These are phyloP conservation scores for Fusarium sp. DNA, from an alignment of 2,329 filamentous ascomycete species.

Conservation along the genomic window DNA sequence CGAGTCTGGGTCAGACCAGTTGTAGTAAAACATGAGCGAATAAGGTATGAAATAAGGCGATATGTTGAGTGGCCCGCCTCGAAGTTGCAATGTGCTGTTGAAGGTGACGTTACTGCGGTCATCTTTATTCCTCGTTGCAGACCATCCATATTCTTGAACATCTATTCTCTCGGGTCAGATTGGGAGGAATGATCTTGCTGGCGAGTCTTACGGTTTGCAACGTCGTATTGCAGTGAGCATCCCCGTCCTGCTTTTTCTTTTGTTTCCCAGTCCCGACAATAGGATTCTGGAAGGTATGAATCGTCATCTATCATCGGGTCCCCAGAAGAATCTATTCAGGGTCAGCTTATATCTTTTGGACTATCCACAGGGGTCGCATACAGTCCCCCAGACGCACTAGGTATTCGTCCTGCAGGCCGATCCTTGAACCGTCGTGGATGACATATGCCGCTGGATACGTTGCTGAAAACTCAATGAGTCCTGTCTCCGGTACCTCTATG, in stretches of 20 bases:
- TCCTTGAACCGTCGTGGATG: slow-evolving; percentile 9
- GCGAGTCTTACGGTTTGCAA: neutral
- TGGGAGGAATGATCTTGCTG: neutral
- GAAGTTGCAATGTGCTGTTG: neutral
- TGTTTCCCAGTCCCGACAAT: neutral
- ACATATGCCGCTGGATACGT: neutral
- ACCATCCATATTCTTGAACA: neutral
- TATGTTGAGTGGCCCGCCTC: slow-evolving; percentile 6
- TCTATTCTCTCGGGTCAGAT: neutral
- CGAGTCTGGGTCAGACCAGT: neutral
- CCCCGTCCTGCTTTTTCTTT: neutral
- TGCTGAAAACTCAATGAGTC: rapidly evolving
- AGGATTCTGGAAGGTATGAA: neutral
- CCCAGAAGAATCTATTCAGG: neutral
- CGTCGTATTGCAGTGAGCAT: neutral
- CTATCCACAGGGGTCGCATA: neutral
- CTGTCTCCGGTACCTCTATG: neutral
- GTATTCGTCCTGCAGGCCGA: neutral
- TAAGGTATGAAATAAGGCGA: neutral
- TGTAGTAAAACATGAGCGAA: neutral
- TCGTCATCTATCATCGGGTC: neutral
- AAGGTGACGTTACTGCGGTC: neutral
- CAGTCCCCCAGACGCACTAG: neutral
- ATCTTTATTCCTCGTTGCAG: rapidly evolving
- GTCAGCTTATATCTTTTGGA: neutral